phyloP scores from a whole-genome alignment of 441 rosid species.

The Croton setiger region DNA sequence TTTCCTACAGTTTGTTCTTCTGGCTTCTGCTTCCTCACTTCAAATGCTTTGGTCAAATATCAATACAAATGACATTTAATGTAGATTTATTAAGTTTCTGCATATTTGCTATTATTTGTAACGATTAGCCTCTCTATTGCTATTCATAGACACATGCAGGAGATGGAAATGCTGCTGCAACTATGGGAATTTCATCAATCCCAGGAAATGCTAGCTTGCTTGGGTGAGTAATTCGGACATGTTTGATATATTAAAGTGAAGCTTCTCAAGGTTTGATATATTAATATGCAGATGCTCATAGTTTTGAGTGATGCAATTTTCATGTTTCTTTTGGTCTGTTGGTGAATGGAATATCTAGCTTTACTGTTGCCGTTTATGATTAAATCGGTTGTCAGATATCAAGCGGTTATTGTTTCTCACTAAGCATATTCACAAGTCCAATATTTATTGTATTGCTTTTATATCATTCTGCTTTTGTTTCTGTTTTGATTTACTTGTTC shows the following conservation, averaged over 20 bases:
- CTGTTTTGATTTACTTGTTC: neutral
- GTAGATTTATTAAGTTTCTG: neutral
- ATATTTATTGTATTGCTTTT: neutral
- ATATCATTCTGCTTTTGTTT: neutral
- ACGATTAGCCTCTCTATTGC: conserved; percentile 21
- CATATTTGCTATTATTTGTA: conserved; percentile 6
- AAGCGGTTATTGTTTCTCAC: neutral
- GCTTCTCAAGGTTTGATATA: neutral
- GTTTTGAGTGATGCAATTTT: conserved; percentile 1
- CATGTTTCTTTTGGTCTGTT: neutral
- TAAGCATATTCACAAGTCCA: neutral
- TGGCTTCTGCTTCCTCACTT: neutral
- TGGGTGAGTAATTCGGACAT: conserved; percentile 53
- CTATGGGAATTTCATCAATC: conserved; percentile 59
- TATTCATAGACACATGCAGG: conserved; percentile 54
- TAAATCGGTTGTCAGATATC: neutral
- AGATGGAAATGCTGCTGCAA: conserved; percentile 44
- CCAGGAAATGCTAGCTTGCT: conserved; percentile 91
- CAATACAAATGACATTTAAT: neutral
- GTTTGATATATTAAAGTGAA: neutral
- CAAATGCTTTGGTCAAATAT: neutral
- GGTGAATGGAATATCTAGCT: neutral
- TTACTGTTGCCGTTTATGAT: neutral
- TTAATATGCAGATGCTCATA: neutral
- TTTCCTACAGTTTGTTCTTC: neutral